Conservation (phyloP, 2,329 filamentous ascomycete species). For the Aaosphaeria arxii region DNA sequence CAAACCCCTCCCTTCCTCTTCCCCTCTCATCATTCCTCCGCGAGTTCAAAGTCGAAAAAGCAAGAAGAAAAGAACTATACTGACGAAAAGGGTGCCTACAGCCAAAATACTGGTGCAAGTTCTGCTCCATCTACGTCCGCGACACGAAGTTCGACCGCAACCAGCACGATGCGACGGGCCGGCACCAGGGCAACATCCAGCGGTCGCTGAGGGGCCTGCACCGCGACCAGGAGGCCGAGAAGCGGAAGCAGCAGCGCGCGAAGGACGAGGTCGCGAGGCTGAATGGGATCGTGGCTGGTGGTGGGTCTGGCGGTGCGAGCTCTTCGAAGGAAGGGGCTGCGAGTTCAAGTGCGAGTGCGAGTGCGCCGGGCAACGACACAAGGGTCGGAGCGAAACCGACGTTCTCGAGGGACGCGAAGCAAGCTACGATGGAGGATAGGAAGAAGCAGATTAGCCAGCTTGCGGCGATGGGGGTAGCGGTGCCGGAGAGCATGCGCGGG, state of each 20-base stretch:
- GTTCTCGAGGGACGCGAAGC: slow-evolving; percentile 37
- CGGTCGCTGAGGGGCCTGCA: slow-evolving; percentile 88
- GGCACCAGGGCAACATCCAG: slow-evolving; percentile 82
- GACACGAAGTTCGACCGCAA: slow-evolving; percentile 87
- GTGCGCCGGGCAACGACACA: slow-evolving; percentile 3
- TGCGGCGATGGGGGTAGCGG: slow-evolving; percentile 78
- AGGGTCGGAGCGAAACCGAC: slow-evolving; percentile 19
- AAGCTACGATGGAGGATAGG: slow-evolving; percentile 62
- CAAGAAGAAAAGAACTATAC: neutral
- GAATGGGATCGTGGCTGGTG: slow-evolving; percentile 65
- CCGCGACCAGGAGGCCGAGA: slow-evolving; percentile 74
- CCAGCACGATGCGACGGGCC: slow-evolving; percentile 84
- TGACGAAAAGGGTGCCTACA: too few relatives aligned
- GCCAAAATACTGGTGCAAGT: slow-evolving; percentile 97
- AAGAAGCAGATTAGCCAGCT: slow-evolving; percentile 86
- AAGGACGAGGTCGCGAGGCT: slow-evolving; percentile 82
- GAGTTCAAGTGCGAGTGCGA: neutral
- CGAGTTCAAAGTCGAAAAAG: neutral
- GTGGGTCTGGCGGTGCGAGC: slow-evolving; percentile 30
- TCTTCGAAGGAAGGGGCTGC: slow-evolving; percentile 15
- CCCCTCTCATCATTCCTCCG: neutral
- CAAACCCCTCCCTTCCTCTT: neutral
- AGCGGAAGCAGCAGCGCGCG: slow-evolving; percentile 77
- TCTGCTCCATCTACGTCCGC: slow-evolving; percentile 85
- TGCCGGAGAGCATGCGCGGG: slow-evolving; percentile 73